A percentile compares a stretch with the other conserved stretches of the same genome.
phyloP scores from a whole-genome alignment of 768 basidiomycete genomes.

The Boletus eberwhitei region DNA sequence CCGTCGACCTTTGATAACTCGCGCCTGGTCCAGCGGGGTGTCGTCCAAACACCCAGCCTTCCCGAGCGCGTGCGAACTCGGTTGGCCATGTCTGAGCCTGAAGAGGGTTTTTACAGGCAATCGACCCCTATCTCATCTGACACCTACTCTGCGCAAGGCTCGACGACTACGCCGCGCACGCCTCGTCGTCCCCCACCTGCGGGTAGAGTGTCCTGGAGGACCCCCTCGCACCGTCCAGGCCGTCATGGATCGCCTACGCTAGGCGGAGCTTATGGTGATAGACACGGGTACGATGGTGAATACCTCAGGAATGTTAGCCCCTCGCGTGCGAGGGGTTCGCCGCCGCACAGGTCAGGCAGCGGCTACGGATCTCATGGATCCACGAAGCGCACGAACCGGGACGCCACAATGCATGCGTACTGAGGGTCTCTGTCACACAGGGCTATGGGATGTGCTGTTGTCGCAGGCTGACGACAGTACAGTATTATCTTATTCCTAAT shows the following conservation, averaged over 20 bases:
- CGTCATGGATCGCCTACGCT: not conserved
- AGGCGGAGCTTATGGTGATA: not conserved
- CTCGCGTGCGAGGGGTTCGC: conserved; percentile 4
- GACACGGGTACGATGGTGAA: not conserved
- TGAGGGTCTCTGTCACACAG: too few relatives aligned
- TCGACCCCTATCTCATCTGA: not conserved
- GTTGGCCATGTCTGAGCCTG: not conserved
- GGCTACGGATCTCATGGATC: not conserved
- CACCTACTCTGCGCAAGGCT: not conserved
- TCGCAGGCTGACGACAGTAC: too few relatives aligned
- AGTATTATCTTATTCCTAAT: too few relatives aligned
- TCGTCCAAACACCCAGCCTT: conserved; percentile 1
- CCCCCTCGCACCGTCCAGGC: not conserved
- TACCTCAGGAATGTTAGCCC: not conserved
- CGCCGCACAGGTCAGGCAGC: not conserved
- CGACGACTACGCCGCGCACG: not conserved
- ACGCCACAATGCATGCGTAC: not conserved
- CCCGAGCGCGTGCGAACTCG: conserved; percentile 12
- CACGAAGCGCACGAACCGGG: not conserved
- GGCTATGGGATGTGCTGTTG: too few relatives aligned
- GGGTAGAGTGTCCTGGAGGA: not conserved
- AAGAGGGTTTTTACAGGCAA: not conserved
- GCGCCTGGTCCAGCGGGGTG: not conserved
- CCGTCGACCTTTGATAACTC: not conserved
- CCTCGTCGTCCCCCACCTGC: conserved; percentile 1